A percentile compares a stretch with the other conserved stretches of the same genome.
Evolutionary conservation across 1,139 yeast species (phyloP).

Genomic region (Pichia sp.): DNA sequence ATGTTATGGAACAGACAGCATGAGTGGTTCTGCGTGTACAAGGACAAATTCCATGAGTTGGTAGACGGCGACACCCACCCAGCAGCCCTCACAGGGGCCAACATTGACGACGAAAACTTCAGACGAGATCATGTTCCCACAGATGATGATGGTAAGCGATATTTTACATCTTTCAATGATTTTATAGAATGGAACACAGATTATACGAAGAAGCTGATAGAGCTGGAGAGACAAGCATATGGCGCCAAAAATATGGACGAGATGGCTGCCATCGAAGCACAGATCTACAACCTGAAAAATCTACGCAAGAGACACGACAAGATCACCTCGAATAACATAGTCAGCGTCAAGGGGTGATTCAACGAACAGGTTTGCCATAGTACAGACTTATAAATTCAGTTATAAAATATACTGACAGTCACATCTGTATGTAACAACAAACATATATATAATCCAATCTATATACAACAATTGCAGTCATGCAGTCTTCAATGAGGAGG

Average conservation of each 20-base stretch:
- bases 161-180: conserved; percentile 25
- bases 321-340: conserved; percentile 16
- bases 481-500: background rate
- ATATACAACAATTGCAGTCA: background rate
- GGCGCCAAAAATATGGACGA: conserved; percentile 18
- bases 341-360: conserved; percentile 22
- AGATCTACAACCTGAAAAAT: conserved; percentile 14
- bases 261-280: conserved; percentile 16
- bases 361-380: background rate
- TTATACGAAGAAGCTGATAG: conserved; percentile 13
- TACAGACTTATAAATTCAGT: background rate
- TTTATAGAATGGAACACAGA: conserved; percentile 25
- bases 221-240: conserved; percentile 22
- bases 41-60: conserved; percentile 18
- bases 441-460: background rate
- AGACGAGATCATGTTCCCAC: background rate
- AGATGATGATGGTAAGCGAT: conserved; percentile 8
- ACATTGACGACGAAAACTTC: background rate
- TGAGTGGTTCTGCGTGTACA: conserved; percentile 35
- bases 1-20: conserved; percentile 36
- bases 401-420: background rate
- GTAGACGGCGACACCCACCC: background rate
- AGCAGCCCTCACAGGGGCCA: background rate
- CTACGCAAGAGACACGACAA: conserved; percentile 9
- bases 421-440: too few species aligned